phyloP scores from a whole-genome alignment of 768 basidiomycete genomes.

The Suillus fuscotomentosus region DNA sequence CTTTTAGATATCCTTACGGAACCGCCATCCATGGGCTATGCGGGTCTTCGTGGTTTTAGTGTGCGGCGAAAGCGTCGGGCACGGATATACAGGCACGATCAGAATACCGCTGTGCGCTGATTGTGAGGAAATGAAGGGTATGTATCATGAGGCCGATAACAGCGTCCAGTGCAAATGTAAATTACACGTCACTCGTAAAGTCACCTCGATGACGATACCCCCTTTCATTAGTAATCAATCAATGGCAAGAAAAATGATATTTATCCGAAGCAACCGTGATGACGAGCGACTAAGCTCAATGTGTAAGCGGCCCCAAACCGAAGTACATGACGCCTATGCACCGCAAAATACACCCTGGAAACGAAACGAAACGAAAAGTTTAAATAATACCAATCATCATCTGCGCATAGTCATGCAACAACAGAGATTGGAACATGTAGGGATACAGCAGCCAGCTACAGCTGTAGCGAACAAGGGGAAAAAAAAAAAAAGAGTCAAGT shows the following conservation, averaged over 20 bases:
- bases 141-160: neutral
- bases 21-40: no score
- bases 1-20: neutral
- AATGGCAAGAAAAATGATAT: neutral
- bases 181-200: neutral
- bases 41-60: neutral
- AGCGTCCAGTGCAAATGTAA: neutral
- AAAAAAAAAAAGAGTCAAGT: conserved; percentile 16
- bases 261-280: neutral
- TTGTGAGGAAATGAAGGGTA: neutral
- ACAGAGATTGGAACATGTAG: conserved; percentile 21
- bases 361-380: neutral
- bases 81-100: neutral
- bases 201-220: neutral
- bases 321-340: neutral
- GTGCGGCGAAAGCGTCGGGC: neutral
- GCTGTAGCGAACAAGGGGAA: conserved; percentile 19
- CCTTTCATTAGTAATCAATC: neutral
- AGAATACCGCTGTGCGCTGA: neutral
- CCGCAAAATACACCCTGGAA: neutral
- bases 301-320: neutral
- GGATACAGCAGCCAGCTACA: conserved; percentile 41
- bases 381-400: conserved; percentile 28
- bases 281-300: neutral
- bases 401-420: conserved; percentile 20